Conservation (phyloP, 108 stramenopile genomes). For the Cyclotella kingstonii region DNA sequence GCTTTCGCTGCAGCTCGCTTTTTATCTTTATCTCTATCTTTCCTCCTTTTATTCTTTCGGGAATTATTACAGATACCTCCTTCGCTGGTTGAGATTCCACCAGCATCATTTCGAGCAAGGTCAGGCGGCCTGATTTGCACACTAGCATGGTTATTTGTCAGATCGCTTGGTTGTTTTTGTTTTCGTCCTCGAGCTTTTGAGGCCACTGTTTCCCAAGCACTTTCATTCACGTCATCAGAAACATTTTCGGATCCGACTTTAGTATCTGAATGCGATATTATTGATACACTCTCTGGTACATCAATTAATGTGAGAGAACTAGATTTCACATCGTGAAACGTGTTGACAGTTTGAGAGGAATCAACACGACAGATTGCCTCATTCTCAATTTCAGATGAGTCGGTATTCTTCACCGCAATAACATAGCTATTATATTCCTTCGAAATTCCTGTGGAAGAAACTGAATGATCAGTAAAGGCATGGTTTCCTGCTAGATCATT, state of each 20-base stretch:
- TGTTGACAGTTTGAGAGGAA: too few relatives aligned
- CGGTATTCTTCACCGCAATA: too few relatives aligned
- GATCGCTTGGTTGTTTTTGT: constrained; percentile 12
- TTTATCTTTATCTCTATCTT: constrained; percentile 26
- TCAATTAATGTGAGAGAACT: background rate
- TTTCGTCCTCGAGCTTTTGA: constrained; percentile 40
- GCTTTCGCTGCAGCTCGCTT: constrained; percentile 18
- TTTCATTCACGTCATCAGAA: constrained; percentile 40
- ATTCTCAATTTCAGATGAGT: too few relatives aligned
- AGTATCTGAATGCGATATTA: too few relatives aligned
- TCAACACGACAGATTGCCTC: too few relatives aligned
- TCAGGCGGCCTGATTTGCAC: background rate
- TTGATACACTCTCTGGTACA: background rate
- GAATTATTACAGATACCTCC: constrained; percentile 7
- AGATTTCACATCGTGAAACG: too few relatives aligned
- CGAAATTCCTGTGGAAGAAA: too few relatives aligned
- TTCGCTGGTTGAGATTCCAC: background rate
- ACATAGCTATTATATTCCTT: too few relatives aligned
- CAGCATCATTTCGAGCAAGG: constrained; percentile 4
- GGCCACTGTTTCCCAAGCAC: constrained; percentile 75
- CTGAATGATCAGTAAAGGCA: too few relatives aligned
- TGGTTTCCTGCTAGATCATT: too few relatives aligned
- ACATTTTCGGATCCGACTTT: background rate
- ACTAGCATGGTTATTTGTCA: constrained; percentile 3
- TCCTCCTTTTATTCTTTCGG: constrained; percentile 28